These are phyloP conservation scores for Hypoxylon sp. DNA, from an alignment of 2,329 filamentous ascomycete species.

Conservation along the genomic window DNA sequence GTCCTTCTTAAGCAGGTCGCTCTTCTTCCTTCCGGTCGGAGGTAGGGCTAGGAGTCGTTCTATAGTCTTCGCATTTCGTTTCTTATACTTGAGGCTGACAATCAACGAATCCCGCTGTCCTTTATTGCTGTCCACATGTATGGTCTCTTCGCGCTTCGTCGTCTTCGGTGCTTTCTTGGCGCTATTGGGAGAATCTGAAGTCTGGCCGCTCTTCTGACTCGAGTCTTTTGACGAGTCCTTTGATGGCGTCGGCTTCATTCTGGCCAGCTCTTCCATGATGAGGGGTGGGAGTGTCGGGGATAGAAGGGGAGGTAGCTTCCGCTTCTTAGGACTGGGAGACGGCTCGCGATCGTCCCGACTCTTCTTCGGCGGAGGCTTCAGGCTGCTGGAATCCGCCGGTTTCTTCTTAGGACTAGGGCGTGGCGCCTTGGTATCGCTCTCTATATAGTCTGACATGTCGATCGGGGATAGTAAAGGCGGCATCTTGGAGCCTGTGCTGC, in stretches of 20 bases:
- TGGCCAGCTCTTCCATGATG: conserved; percentile 57
- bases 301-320: conserved; percentile 58
- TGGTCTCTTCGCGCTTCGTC: conserved; percentile 45
- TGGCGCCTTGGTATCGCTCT: conserved; percentile 39
- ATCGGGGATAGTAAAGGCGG: conserved; percentile 63
- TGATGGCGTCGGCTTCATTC: conserved; percentile 41
- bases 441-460: conserved; percentile 51
- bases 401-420: conserved; percentile 48
- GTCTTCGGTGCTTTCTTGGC: conserved; percentile 49
- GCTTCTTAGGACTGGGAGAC: conserved; percentile 49
- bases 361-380: conserved; percentile 41
- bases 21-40: conserved; percentile 47
- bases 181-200: conserved; percentile 45
- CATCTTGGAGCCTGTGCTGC: conserved; percentile 48
- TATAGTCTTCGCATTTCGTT: conserved; percentile 54
- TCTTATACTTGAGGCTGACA: conserved; percentile 59
- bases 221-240: conserved; percentile 42
- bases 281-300: conserved; percentile 64
- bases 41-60: conserved; percentile 57
- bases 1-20: conserved; percentile 50
- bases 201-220: conserved; percentile 39
- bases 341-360: conserved; percentile 42
- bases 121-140: conserved; percentile 44
- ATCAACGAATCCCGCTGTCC: conserved; percentile 46
- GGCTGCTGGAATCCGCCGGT: conserved; percentile 40